These are phyloP conservation scores for Hypsizygus ulmarius DNA, from an alignment of 1,284 basidiomycete genomes.

Conservation along the genomic window DNA sequence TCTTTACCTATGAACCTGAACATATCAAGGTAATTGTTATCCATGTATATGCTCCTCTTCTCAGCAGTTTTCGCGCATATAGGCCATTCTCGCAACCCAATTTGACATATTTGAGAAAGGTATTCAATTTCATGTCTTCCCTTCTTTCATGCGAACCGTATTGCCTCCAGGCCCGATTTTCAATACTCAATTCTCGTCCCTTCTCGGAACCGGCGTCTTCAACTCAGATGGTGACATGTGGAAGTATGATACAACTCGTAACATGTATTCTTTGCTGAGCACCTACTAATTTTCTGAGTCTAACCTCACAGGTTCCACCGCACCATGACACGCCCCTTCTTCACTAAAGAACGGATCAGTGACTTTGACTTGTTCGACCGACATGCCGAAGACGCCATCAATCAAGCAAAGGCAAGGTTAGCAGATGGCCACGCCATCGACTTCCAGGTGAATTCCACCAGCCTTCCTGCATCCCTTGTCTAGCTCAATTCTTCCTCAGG, in stretches of 20 bases:
- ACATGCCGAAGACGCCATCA: constrained; percentile 36
- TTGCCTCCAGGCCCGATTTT: constrained; percentile 24
- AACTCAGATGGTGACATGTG: constrained; percentile 45
- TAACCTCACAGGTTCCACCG: constrained; percentile 39
- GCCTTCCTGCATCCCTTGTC: neutral
- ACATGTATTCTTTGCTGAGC: neutral
- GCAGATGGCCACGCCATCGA: constrained; percentile 40
- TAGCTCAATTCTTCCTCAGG: constrained; percentile 25
- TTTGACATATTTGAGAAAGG: constrained; percentile 18
- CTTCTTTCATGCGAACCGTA: neutral
- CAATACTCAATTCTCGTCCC: constrained; percentile 30
- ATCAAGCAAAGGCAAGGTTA: constrained; percentile 29
- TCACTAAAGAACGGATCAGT: constrained; percentile 41
- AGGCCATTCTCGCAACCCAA: constrained; percentile 19
- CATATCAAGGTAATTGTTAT: constrained; percentile 14
- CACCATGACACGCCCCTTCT: constrained; percentile 50
- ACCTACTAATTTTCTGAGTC: neutral
- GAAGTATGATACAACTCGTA: constrained; percentile 32
- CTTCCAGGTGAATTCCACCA: constrained; percentile 32
- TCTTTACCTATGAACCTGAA: constrained; percentile 17
- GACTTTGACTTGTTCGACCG: constrained; percentile 46
- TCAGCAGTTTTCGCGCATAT: neutral
- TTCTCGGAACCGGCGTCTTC: constrained; percentile 51
- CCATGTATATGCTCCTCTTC: neutral
- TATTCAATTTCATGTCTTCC: neutral